Base-by-base conservation (phyloP, 306 rosid genomes). In the Argentina anserina region DNA sequence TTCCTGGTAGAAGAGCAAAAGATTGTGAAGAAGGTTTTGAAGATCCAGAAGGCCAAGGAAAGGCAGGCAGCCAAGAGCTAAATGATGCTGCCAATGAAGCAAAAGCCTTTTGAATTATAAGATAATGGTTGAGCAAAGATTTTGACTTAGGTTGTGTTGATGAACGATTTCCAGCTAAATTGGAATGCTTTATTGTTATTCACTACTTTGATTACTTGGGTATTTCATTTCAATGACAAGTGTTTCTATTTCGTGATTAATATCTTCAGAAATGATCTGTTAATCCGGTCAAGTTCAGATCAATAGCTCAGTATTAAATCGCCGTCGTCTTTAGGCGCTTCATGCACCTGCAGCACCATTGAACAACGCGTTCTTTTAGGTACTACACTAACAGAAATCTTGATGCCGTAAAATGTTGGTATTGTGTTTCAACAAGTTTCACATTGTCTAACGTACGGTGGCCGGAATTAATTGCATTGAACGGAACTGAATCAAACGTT, bases 1-100 rank as follows among this genome's bases (percentile, higher is more conserved):
- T 92, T 92, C 80, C 83, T 92, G 81, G 96, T 92, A 17, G 97
- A 92, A 71, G 97, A 92, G 79, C 97, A 92, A 45, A 92, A 92
- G 81, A 92, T 92, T 75, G 97, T 92, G 83, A 92, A 92, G 46
- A 92, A 92, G 83, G 97, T 92, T 21, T 82, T 92, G 97, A 92
- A 92, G 96, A 92, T 92, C 74, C 97, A 92, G 74, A 89, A 89
- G 86, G 84, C 93, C 41, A 92, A 92, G 79, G 97, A 92, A 75
- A 92, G 84, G 85, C 87, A 59, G 71, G 82, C 97, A 21, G 36
- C 80, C 1, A 91, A 81, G 87, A 81, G 73, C 75, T 88, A 85
- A 79, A 78, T 58, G 59, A 56, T 53, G 50, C 63, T 6, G 28
- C 66, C 39, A 75, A 26, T 42, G 6, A 33, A 21, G 56, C 25